Evolutionary conservation across 352 stramenopile genomes (phyloP), one percentile per base, ranked within the genome.

Genomic region (Globisporangium rhizosaccharum): DNA sequence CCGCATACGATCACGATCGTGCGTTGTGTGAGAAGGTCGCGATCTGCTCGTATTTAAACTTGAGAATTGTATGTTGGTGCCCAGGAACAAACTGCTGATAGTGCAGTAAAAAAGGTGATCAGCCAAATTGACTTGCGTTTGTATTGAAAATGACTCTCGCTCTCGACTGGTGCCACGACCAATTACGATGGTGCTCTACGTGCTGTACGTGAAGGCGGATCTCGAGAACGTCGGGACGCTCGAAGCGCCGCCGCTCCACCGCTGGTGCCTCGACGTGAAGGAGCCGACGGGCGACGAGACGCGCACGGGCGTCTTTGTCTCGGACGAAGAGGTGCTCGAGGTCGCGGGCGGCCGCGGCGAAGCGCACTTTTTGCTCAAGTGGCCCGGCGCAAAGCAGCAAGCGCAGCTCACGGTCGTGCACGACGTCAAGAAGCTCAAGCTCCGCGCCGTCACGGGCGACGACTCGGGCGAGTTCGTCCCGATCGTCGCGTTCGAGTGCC

Each of bases 181-280:
- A 53, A 55, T 49, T 44, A 67, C 15, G 10, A 94, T 94, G 85
- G 84, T 92, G 63, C 70, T 94, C 30, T 90, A 85, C 63, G 81
- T 94, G 70, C 72, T 96, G 51, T 92, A 90, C 65, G 76, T 96
- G 14, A 94, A 94, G 68, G 87, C 83, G 11, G 85, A 96, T 5
- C 74, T 96, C 28, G 84, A 96, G 82, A 93, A 94, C 67, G 74
- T 96, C 3, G 81, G 81, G 66, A 81, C 71, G 68, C 67, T 94
- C 51, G 70, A 76, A 51, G 82, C 84, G 37, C 83, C 87, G 36
- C 51, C 70, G 20, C 57, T 82, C 46, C 83, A 93, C 56, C 85
- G 73, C 51, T 96, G 87, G 87, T 94, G 84, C 46, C 69, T 96
- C 52, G 79, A 92, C 55, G 81, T 96, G 28, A 92, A 92, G 73